phyloP scores from a whole-genome alignment of 805 yeast species.

The Saccharomyces eubayanus region DNA sequence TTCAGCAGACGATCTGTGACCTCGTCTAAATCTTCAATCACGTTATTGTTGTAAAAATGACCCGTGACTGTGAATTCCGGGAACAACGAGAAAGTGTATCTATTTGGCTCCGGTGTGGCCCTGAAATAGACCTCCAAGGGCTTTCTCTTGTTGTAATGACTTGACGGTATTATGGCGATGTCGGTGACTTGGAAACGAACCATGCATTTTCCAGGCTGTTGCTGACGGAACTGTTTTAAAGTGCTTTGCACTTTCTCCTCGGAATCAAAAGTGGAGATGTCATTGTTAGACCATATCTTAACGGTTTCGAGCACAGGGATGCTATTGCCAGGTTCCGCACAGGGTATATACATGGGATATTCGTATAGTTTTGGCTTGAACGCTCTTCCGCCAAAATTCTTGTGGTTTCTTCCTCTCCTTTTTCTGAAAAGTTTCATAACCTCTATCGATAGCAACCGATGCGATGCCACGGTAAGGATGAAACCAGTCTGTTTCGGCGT shows the following conservation, averaged over 20 bases:
- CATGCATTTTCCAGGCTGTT: neutral
- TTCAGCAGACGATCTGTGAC: neutral
- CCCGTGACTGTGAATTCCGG: neutral
- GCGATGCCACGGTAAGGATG: conserved; percentile 11
- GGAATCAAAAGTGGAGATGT: neutral
- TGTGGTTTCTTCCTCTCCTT: neutral
- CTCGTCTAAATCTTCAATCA: neutral
- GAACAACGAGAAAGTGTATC: neutral
- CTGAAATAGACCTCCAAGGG: neutral
- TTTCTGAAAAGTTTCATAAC: conserved; percentile 2
- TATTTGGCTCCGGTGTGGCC: neutral
- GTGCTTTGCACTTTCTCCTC: neutral
- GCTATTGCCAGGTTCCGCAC: conserved; percentile 5
- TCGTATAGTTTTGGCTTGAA: conserved; percentile 8
- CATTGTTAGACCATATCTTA: conserved; percentile 10
- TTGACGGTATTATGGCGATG: neutral
- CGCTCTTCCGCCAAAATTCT: neutral
- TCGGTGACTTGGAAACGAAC: neutral
- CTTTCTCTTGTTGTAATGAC: neutral
- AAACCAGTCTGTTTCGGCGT: conserved; percentile 12
- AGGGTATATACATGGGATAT: conserved; percentile 17
- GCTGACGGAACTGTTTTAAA: neutral
- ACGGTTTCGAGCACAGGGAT: conserved; percentile 8
- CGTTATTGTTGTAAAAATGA: conserved; percentile 1
- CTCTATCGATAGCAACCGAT: conserved; percentile 5